Evolutionary conservation across 2,329 filamentous ascomycete species (phyloP).

Genomic region (Alternaria triticina): DNA sequence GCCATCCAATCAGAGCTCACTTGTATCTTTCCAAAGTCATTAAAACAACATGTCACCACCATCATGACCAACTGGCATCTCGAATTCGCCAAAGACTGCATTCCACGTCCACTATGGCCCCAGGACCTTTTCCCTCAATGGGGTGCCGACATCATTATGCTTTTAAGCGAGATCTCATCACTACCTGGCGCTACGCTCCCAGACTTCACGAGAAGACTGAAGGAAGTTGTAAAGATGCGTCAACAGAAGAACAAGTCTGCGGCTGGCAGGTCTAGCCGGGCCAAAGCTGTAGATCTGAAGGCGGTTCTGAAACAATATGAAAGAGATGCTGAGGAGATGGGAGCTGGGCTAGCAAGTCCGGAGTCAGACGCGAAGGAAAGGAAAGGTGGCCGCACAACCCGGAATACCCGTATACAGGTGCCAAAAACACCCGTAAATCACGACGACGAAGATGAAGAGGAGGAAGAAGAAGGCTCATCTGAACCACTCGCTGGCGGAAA

Average conservation of each 20-base stretch:
- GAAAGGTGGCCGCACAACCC: neutral
- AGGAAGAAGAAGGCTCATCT: constrained; percentile 7
- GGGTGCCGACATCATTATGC: constrained; percentile 4
- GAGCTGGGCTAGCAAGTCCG: neutral
- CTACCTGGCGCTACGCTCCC: constrained; percentile 1
- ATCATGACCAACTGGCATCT: constrained; percentile 10
- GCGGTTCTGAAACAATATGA: neutral
- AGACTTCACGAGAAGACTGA: constrained; percentile 1
- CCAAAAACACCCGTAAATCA: constrained; percentile 2
- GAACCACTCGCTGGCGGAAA: constrained; percentile 5
- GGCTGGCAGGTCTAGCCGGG: neutral
- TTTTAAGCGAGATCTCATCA: constrained; percentile 8
- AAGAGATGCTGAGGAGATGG: neutral
- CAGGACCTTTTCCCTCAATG: constrained; percentile 5
- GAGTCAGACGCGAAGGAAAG: neutral
- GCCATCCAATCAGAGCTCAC: neutral
- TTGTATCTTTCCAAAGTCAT: neutral
- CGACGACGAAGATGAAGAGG: neutral
- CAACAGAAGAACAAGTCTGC: neutral
- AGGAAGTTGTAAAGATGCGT: neutral
- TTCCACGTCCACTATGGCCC: constrained; percentile 7
- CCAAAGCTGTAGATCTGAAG: constrained; percentile 2
- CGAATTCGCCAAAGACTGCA: neutral
- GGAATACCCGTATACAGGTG: neutral
- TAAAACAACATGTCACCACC: neutral